These are phyloP conservation scores for Colletotrichum echinochloae DNA, from an alignment of 2,329 filamentous ascomycete species.

Conservation along the genomic window DNA sequence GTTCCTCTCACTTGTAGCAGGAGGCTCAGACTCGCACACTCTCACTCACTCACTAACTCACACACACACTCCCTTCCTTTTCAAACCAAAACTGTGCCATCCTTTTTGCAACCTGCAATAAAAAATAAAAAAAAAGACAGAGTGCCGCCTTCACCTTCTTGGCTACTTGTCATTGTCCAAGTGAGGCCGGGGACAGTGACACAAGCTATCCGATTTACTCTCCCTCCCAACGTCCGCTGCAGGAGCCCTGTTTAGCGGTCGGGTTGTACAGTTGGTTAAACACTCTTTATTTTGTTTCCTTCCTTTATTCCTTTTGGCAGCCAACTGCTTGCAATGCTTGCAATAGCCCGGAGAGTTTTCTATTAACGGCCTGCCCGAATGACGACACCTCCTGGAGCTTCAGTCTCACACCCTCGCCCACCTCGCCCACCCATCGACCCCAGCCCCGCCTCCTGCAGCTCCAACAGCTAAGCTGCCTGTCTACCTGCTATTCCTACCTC, in stretches of 20 bases:
- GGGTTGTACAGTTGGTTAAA: background rate
- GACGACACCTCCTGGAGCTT: constrained; percentile 38
- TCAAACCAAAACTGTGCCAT: constrained; percentile 25
- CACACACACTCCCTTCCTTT: background rate
- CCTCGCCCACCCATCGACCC: constrained; percentile 10
- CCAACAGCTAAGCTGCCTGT: background rate
- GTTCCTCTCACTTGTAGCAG: constrained; percentile 10
- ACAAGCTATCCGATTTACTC: background rate
- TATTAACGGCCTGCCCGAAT: constrained; percentile 32
- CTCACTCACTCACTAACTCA: background rate
- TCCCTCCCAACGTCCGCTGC: background rate
- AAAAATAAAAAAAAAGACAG: background rate
- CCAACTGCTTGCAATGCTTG: constrained; percentile 31
- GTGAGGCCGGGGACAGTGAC: background rate
- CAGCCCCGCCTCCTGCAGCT: constrained; percentile 21
- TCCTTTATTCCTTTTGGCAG: too few relatives aligned
- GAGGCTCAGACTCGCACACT: constrained; percentile 8
- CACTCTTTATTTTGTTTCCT: background rate
- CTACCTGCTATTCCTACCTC: background rate
- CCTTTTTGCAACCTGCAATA: constrained; percentile 18
- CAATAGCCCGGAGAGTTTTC: constrained; percentile 15
- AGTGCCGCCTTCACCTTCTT: constrained; percentile 18
- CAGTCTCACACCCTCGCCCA: constrained; percentile 20
- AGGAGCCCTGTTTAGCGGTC: constrained; percentile 14
- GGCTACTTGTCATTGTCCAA: constrained; percentile 6